Conservation (phyloP, 73 alveolate genomes). For the Uronychia binucleata region DNA sequence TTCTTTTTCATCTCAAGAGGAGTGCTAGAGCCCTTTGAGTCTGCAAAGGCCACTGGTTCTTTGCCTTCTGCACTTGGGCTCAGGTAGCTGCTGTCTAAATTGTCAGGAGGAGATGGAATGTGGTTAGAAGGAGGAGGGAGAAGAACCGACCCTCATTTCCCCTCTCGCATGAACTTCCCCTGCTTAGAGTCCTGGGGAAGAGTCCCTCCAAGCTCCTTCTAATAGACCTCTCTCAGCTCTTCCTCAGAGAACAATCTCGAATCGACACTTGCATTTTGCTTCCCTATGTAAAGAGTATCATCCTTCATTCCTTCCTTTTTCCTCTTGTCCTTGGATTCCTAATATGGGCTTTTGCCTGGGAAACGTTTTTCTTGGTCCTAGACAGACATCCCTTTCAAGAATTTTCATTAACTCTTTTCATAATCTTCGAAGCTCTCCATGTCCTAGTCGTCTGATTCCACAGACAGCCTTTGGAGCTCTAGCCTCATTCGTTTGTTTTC, state of each 20-base stretch:
- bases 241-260: no score
- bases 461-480: slow-evolving; percentile 19
- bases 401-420: neutral
- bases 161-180: no score
- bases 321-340: neutral
- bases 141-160: neutral
- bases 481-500: slow-evolving; percentile 36
- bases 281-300: no score
- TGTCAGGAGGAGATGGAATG: no score
- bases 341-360: neutral
- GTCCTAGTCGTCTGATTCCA: neutral
- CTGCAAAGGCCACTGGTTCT: neutral
- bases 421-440: neutral
- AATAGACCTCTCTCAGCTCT: no score
- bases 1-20: neutral
- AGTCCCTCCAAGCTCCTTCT: no score
- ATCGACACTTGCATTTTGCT: neutral
- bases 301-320: neutral
- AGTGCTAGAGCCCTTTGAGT: neutral
- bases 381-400: neutral
- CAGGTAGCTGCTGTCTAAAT: neutral
- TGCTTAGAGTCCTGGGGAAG: no score
- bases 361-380: neutral
- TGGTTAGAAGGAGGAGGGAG: no score
- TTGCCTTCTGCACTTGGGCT: neutral